Evolutionary conservation across 169 alveolate species (phyloP), one percentile per base, ranked within the genome.

Genomic region (Sarcocystis neurona): DNA sequence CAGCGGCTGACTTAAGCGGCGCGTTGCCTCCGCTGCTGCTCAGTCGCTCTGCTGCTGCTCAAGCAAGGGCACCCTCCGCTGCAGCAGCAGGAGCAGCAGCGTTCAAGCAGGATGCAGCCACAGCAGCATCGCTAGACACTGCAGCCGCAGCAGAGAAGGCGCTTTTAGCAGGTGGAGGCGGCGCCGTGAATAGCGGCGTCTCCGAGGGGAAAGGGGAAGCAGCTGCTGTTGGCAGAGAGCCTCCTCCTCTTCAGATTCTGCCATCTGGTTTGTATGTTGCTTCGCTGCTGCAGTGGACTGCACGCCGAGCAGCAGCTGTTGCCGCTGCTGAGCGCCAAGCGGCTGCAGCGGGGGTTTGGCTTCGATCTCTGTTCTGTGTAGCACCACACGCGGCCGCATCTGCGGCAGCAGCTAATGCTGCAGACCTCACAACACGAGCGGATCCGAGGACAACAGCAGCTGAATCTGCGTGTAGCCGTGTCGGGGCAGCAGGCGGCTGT

Each of bases 161-260:
- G n/a, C n/a, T n/a, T n/a, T n/a, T n/a, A n/a, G n/a, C n/a, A n/a
- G n/a, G n/a, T n/a, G n/a, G n/a, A n/a, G n/a, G n/a, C n/a, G n/a
- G n/a, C n/a, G n/a, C n/a, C n/a, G n/a, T n/a, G 12, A 12, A 23
- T 53, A 53, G 66, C 12, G 12, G 30, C 12, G 12, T 23, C 66
- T 15, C 30, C 12, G 66, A 53, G 66, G 66, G 12, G 23, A 23
- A 53, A 12, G 66, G 23, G 23, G 66, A 53, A 53, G 66, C 12
- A 53, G 66, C 12, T 53, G 30, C 23, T 53, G 12, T 53, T 53
- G 66, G 23, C 12, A 12, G 12, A 27, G 82, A 72, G 56, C 82
- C 82, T 47, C 82, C 82, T 47, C 58, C 82, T 34, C 82, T 72
- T 5, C 82, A 72, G 82, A 72, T 72, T 72, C 82, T 72, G 41